Percentiles rank a stretch among this genome's conserved stretches.
Conservation (phyloP, 257 asterid species). For the Solanum clarkiae region DNA sequence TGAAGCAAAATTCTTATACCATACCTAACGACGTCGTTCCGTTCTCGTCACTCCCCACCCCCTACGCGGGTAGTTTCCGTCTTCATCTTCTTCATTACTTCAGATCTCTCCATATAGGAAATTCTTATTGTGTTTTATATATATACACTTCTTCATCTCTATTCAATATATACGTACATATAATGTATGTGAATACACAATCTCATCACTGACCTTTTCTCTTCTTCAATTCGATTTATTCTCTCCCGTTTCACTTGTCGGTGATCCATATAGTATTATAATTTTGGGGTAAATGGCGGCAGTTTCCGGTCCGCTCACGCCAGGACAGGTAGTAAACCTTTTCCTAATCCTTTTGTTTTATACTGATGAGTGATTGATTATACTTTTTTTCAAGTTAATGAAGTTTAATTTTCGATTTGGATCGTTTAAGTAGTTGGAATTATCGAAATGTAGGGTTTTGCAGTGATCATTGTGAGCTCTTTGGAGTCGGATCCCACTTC, state of each 20-base stretch:
- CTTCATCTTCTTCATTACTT: background rate
- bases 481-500: background rate
- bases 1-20: background rate
- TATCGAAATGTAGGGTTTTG: background rate
- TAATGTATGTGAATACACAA: background rate
- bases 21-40: background rate
- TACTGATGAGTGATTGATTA: background rate
- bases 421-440: background rate
- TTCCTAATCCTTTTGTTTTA: background rate
- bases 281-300: constrained; percentile 31
- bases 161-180: background rate
- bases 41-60: background rate
- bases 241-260: background rate
- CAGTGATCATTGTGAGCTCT: background rate
- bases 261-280: background rate
- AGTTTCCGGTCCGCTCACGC: constrained; percentile 57
- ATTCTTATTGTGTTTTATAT: background rate
- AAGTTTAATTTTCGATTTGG: background rate
- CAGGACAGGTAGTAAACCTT: constrained; percentile 47
- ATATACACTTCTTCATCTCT: background rate
- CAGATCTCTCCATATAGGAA: background rate
- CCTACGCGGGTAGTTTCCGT: background rate
- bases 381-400: background rate
- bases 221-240: background rate
- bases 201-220: background rate